Percentiles rank a stretch among this genome's conserved stretches.
phyloP scores from a whole-genome alignment of 495 filamentous ascomycete species.

The Friedmanniomyces endolithicus region DNA sequence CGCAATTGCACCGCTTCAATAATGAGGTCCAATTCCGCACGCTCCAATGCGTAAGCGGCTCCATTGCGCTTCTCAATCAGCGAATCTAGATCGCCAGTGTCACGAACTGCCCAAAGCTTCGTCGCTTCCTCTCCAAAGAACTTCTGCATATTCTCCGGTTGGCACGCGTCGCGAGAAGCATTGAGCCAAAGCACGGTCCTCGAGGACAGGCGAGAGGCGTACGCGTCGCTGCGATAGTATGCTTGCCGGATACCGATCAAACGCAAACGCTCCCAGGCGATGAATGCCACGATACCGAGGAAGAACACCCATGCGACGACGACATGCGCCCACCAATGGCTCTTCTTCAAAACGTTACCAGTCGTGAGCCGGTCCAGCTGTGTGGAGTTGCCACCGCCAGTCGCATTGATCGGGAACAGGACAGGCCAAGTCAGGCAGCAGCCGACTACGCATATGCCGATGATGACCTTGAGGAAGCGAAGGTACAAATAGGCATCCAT shows the following conservation, averaged over 20 bases:
- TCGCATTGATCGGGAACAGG: constrained; percentile 75
- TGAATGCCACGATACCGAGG: constrained; percentile 39
- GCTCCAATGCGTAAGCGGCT: constrained; percentile 23
- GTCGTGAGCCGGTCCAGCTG: constrained; percentile 55
- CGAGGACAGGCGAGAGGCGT: constrained; percentile 52
- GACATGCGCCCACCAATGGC: constrained; percentile 50
- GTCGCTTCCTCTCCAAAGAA: constrained; percentile 38
- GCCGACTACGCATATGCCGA: constrained; percentile 66
- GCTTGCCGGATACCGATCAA: constrained; percentile 59
- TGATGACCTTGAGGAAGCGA: constrained; percentile 64
- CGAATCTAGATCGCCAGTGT: constrained; percentile 22
- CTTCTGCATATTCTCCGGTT: constrained; percentile 20
- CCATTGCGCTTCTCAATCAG: constrained; percentile 21
- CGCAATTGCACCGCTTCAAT: constrained; percentile 13
- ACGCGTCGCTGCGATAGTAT: constrained; percentile 56
- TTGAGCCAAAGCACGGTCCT: constrained; percentile 59
- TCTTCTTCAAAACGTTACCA: constrained; percentile 46
- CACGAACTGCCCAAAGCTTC: constrained; percentile 45
- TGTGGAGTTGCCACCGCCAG: constrained; percentile 47
- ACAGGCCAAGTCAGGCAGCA: constrained; percentile 73
- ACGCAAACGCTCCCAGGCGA: constrained; percentile 55
- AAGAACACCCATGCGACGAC: constrained; percentile 42
- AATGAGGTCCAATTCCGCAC: constrained; percentile 26
- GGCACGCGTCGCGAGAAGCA: constrained; percentile 40
- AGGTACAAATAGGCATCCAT: constrained; percentile 77